Percentiles rank a stretch among this genome's conserved stretches.
These are phyloP conservation scores for Dorcoceras hygrometricum DNA, from an alignment of 257 asterid species.

Conservation along the genomic window DNA sequence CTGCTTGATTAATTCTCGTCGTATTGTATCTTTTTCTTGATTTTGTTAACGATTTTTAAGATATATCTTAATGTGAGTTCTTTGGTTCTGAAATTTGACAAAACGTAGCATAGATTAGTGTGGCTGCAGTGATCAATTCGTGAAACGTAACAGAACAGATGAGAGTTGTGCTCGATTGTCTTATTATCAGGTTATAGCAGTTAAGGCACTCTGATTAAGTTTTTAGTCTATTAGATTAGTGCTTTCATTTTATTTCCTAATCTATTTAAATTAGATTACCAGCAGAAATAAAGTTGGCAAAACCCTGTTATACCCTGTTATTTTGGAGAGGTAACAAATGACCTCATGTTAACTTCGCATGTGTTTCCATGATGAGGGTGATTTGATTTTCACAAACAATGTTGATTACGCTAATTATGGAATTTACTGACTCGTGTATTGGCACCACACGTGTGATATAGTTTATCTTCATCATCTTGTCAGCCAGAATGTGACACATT, in stretches of 20 bases:
- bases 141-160: not conserved
- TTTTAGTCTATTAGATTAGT: conserved; percentile 13
- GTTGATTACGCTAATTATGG: not conserved
- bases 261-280: no score
- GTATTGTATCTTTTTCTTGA: not conserved
- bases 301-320: not conserved
- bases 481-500: not conserved
- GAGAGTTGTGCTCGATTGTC: conserved; percentile 4
- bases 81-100: not conserved
- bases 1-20: no score
- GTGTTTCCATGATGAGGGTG: not conserved
- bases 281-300: not conserved
- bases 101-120: not conserved
- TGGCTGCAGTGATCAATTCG: not conserved
- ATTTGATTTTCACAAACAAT: not conserved
- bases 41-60: not conserved
- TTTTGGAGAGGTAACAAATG: not conserved
- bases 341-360: not conserved
- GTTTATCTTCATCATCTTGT: not conserved
- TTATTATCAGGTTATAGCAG: conserved; percentile 1
- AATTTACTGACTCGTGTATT: conserved; percentile 3
- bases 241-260: no score
- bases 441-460: not conserved
- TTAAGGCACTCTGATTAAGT: conserved; percentile 4
- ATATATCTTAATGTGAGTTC: not conserved